phyloP scores from a whole-genome alignment of 2,329 filamentous ascomycete species.

The Aureobasidium sp. region DNA sequence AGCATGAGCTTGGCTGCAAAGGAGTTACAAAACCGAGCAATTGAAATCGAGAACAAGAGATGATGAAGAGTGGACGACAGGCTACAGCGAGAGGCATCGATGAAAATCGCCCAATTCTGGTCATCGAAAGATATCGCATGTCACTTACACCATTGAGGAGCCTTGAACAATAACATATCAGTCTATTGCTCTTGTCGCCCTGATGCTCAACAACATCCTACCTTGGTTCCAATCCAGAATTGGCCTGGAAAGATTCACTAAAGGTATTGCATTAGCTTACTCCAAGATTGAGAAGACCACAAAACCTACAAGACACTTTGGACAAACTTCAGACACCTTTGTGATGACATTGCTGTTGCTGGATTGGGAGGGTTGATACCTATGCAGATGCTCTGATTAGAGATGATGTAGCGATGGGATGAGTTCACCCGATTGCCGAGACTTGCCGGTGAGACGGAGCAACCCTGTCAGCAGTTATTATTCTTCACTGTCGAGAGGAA shows the following conservation, averaged over 20 bases:
- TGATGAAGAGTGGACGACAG: not conserved
- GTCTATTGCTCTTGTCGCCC: not conserved
- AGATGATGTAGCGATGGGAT: not conserved
- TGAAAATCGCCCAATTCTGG: no score
- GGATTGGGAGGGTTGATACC: not conserved
- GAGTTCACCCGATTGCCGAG: conserved; percentile 8
- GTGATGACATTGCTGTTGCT: conserved; percentile 1
- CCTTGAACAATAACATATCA: conserved; percentile 21
- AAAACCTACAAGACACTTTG: conserved; percentile 6
- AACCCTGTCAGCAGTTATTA: not conserved
- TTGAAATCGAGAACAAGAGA: no score
- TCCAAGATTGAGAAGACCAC: not conserved
- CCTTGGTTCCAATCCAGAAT: conserved; percentile 85
- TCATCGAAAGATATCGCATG: not conserved
- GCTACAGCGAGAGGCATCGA: not conserved
- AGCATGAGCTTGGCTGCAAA: no score
- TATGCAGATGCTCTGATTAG: not conserved
- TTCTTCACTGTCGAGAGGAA: no score
- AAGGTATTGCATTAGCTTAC: conserved; percentile 35
- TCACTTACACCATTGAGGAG: conserved; percentile 34
- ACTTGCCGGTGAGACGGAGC: not conserved
- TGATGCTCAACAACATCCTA: conserved; percentile 31
- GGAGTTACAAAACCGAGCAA: no score
- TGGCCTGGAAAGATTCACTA: conserved; percentile 73
- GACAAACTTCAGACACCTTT: conserved; percentile 12